These are phyloP conservation scores for Ogataea corticis DNA, from an alignment of 805 yeast genomes.

Conservation along the genomic window DNA sequence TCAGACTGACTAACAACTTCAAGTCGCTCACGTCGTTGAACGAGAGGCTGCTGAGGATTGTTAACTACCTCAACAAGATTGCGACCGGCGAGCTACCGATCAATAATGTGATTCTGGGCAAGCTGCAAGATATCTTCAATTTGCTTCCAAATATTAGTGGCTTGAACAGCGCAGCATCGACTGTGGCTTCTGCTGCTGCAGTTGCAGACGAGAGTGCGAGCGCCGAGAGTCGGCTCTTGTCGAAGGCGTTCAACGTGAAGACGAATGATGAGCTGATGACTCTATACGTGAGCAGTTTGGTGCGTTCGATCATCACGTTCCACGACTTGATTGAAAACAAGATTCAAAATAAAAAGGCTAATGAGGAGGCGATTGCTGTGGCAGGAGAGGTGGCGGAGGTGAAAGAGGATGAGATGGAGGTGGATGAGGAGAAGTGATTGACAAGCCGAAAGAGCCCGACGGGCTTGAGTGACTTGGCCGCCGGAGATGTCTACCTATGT, in stretches of 20 bases:
- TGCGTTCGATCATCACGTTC: slow-evolving; percentile 93
- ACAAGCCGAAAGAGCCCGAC: too few species aligned
- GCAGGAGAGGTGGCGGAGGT: slow-evolving; percentile 28
- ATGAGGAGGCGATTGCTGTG: slow-evolving; percentile 33
- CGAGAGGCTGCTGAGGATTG: slow-evolving; percentile 74
- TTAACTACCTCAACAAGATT: slow-evolving; percentile 74
- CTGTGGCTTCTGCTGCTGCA: neutral
- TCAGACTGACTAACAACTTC: slow-evolving; percentile 84
- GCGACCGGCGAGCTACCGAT: slow-evolving; percentile 72
- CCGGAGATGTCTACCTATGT: too few species aligned
- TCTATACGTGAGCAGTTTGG: slow-evolving; percentile 83
- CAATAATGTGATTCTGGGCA: slow-evolving; percentile 87
- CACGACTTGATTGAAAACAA: slow-evolving; percentile 96
- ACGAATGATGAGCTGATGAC: slow-evolving; percentile 97
- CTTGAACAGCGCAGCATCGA: slow-evolving; percentile 33
- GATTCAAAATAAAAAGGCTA: slow-evolving; percentile 67
- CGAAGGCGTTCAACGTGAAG: slow-evolving; percentile 83
- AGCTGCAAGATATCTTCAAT: slow-evolving; percentile 92
- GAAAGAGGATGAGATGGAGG: slow-evolving; percentile 18
- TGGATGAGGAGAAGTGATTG: slow-evolving; percentile 7
- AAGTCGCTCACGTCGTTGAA: slow-evolving; percentile 85
- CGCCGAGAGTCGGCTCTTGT: slow-evolving; percentile 37
- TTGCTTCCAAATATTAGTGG: slow-evolving; percentile 71
- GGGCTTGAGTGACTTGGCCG: too few species aligned
- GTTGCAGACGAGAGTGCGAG: slow-evolving; percentile 11